phyloP scores from a whole-genome alignment of 768 basidiomycete genomes.

The Sutorius australiensis region DNA sequence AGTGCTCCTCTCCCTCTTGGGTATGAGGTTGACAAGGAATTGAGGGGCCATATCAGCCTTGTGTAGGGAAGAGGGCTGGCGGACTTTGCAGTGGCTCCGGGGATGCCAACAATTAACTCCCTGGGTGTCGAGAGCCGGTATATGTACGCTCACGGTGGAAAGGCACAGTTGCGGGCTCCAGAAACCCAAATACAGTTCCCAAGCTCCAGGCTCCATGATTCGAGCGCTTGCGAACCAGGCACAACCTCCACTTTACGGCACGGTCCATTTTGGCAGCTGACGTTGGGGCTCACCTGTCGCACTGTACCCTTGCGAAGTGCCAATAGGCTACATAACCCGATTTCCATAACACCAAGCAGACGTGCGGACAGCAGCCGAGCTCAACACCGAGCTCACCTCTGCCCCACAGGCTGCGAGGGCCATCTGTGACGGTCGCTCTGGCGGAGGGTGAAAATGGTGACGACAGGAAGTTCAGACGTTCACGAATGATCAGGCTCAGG shows the following conservation, averaged over 20 bases:
- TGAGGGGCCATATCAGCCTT: slow-evolving; percentile 15
- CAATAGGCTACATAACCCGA: background rate
- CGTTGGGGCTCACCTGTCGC: background rate
- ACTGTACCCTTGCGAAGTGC: background rate
- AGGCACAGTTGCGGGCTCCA: slow-evolving; percentile 7
- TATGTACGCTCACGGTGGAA: background rate
- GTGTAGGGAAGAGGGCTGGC: background rate
- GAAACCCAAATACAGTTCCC: slow-evolving; percentile 12
- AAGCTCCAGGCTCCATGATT: background rate
- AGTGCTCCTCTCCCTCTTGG: slow-evolving; percentile 40
- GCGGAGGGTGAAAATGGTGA: background rate
- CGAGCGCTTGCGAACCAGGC: slow-evolving; percentile 13
- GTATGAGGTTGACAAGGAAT: slow-evolving; percentile 49
- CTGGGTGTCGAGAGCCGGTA: background rate
- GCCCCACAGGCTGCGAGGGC: background rate
- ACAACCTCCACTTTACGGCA: slow-evolving; percentile 20
- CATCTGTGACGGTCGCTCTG: background rate
- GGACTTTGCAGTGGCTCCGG: background rate
- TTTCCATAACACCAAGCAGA: background rate
- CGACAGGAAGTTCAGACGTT: too few relatives aligned
- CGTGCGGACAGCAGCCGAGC: background rate
- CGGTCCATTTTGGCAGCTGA: slow-evolving; percentile 4
- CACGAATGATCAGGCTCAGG: too few relatives aligned
- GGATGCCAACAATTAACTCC: background rate
- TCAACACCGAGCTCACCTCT: background rate